Base-by-base conservation (phyloP, 257 asterid species). In the Leonotis leonurus region DNA sequence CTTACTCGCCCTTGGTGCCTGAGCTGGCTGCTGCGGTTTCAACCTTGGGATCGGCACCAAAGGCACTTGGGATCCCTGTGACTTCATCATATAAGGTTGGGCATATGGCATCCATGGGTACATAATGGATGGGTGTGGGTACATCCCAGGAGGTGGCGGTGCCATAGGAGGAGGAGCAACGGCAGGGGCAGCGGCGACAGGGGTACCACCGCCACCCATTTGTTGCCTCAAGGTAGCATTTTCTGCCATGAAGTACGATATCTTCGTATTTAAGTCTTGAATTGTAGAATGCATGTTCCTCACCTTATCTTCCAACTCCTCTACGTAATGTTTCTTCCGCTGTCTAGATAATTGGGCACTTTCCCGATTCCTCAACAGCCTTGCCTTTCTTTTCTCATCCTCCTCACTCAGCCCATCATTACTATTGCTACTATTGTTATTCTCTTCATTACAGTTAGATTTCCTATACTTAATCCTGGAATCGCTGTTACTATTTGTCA, bases 281-380 rank as follows among this genome's bases (percentile, higher is more conserved):
- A 92, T 92, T 1, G 97, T 89, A 0, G 99, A 82, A 71, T 87
- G 89, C 99, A 92, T 89, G 7, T 40, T 74, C 76, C 83, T 86
- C 63, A 92, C 91, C 74, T 89, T 92, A 64, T 92, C 97, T 76
- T 92, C 99, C 73, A 92, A 80, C 76, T 92, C 99, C 73, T 85
- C 99, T 4, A 92, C 95, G 62, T 89, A 87, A 74, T 86, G 99
- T 67, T 89, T 92, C 80, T 85, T 92, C 67, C 97, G 85, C 81
- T 86, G 99, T 55, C 99, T 81, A 2, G 99, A 92, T 44, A 92
- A 74, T 33, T 89, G 99, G 39, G 99, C 99, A 81, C 99, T 92
- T 76, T 92, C 98, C 41, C 99, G 80, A 68, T 92, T 92, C 87
- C 99, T 89, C 83, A 89, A 79, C 73, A 92, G 65, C 86, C 99